A percentile compares a stretch with the other conserved stretches of the same genome.
phyloP scores from a whole-genome alignment of 441 rosid species.

The Codiaeum variegatum region DNA sequence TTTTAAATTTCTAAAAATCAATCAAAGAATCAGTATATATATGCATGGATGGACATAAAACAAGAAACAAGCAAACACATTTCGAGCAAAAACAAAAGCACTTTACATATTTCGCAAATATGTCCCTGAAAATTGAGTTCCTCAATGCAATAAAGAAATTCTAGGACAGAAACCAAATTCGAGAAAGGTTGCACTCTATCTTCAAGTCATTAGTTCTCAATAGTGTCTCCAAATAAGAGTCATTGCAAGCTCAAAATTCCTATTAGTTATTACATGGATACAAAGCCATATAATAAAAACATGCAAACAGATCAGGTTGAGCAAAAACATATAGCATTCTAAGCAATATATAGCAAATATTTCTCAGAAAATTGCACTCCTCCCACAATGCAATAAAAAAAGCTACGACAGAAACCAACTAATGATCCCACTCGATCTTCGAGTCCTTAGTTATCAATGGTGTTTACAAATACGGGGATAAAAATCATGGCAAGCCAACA shows the following conservation, averaged over 20 bases:
- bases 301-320: neutral
- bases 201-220: too few relatives aligned
- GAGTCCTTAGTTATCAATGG: neutral
- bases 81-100: too few relatives aligned
- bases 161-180: too few relatives aligned
- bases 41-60: neutral
- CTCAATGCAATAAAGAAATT: too few relatives aligned
- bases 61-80: neutral
- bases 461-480: neutral
- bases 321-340: slow-evolving; percentile 1
- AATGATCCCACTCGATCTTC: neutral
- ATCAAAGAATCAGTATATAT: neutral
- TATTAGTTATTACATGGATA: too few relatives aligned
- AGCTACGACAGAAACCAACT: neutral
- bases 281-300: neutral
- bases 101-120: too few relatives aligned
- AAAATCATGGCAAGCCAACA: neutral
- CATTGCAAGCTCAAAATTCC: too few relatives aligned
- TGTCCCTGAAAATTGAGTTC: too few relatives aligned
- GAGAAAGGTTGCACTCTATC: too few relatives aligned
- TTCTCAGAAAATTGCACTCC: neutral
- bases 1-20: neutral
- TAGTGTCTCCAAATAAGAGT: too few relatives aligned
- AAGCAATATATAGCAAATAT: neutral
- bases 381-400: neutral